Evolutionary conservation across 139 green algal genomes (phyloP), one percentile per base, ranked within the genome.

Genomic region (Spirogloea muscicola): DNA sequence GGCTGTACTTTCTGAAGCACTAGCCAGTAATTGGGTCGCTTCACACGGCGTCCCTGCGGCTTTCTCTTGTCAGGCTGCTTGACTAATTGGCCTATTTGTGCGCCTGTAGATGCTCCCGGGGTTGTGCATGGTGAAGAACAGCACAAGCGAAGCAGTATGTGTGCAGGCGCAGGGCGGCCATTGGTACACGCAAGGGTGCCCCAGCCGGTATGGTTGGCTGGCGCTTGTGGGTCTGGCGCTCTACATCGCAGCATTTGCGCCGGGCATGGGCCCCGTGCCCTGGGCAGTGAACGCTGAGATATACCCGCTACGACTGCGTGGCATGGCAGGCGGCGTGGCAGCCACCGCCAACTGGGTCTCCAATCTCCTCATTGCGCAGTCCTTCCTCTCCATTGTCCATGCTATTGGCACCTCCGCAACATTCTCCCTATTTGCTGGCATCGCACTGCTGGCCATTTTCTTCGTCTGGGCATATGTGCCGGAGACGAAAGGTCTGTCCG

Each of bases 241-340:
- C 21, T 93, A 93, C 65, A 74, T 93, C 37, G 63, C 80, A 34
- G 79, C 81, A 0, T 93, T 93, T 82, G 80, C 84, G 6, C 86
- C 88, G 1, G 89, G 89, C 49, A 73, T 93, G 75, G 83, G 87
- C 0, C 89, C 89, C 0, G 83, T 93, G 36, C 88, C 89, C 4
- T 93, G 89, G 89, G 85, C 88, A 0, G 78, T 93, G 10, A 90
- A 91, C 44, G 67, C 85, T 1, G 68, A 93, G 43, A 91, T 93
- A 58, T 93, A 89, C 51, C 87, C 88, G 9, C 33, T 82, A 25
- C 46, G 38, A 13, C 7, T 60, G 5, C 67, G 76, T 41, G 70
- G 76, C 29, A 27, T 67, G 1, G 60, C 38, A 36, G 68, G 38
- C 13, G 87, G 88, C 31, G 57, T 84, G 33, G 85, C 88, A 25